phyloP scores from a whole-genome alignment of 371 early-diverging fungal species.

The Apophysomyces ossiformis region DNA sequence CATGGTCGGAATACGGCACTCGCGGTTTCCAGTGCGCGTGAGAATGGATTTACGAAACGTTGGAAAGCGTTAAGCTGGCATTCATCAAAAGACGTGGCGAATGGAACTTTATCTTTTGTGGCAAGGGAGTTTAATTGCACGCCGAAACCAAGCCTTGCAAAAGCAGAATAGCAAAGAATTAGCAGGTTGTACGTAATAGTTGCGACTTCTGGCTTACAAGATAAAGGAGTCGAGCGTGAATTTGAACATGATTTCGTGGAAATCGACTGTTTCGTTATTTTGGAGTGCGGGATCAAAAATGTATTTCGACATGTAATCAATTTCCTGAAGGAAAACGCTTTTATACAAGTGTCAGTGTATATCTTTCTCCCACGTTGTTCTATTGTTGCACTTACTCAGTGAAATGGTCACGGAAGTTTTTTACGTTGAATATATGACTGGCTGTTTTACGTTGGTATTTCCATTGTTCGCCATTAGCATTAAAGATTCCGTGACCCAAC shows the following conservation, averaged over 20 bases:
- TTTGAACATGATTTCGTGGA: slow-evolving; percentile 62
- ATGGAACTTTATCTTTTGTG: slow-evolving; percentile 40
- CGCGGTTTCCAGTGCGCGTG: slow-evolving; percentile 48
- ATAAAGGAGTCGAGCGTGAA: slow-evolving; percentile 67
- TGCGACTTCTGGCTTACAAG: slow-evolving; percentile 27
- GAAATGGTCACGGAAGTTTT: slow-evolving; percentile 65
- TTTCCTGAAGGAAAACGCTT: slow-evolving; percentile 44
- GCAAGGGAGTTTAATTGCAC: slow-evolving; percentile 46
- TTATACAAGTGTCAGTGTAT: not conserved
- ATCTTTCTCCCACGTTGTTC: not conserved
- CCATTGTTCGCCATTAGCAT: slow-evolving; percentile 66
- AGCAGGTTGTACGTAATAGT: slow-evolving; percentile 21
- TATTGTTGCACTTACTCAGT: slow-evolving; percentile 28
- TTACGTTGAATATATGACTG: slow-evolving; percentile 64
- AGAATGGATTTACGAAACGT: slow-evolving; percentile 58
- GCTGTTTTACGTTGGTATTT: slow-evolving; percentile 64
- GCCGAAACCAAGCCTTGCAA: slow-evolving; percentile 48
- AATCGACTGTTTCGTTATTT: slow-evolving; percentile 47
- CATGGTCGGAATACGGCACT: slow-evolving; percentile 31
- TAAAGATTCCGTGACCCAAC: slow-evolving; percentile 73
- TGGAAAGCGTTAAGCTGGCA: slow-evolving; percentile 44
- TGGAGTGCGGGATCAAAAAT: slow-evolving; percentile 41
- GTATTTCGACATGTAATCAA: slow-evolving; percentile 25
- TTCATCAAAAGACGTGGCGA: slow-evolving; percentile 58
- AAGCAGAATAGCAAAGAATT: not conserved